phyloP scores from a whole-genome alignment of 1,139 yeast species.

The Debaryomyces nepalensis region DNA sequence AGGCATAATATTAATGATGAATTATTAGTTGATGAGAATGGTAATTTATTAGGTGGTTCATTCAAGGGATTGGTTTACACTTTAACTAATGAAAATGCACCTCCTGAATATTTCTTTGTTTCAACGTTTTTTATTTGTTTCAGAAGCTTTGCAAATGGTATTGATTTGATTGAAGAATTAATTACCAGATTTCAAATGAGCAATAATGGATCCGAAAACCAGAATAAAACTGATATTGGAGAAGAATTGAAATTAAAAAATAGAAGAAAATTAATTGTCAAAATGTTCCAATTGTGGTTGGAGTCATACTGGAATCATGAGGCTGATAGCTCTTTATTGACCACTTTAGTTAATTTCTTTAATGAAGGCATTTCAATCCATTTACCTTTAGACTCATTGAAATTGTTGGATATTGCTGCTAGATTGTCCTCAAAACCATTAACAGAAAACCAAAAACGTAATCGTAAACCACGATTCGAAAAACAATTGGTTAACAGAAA shows the following conservation, averaged over 20 bases:
- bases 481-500: slow-evolving; percentile 53
- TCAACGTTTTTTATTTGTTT: slow-evolving; percentile 84
- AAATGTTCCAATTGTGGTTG: slow-evolving; percentile 78
- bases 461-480: slow-evolving; percentile 19
- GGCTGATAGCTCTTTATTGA: slow-evolving; percentile 61
- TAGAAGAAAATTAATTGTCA: slow-evolving; percentile 69
- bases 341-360: slow-evolving; percentile 75
- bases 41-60: slow-evolving; percentile 75
- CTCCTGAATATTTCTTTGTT: slow-evolving; percentile 70
- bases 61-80: slow-evolving; percentile 73
- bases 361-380: slow-evolving; percentile 66
- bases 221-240: slow-evolving; percentile 42
- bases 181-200: slow-evolving; percentile 66
- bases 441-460: slow-evolving; percentile 29
- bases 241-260: slow-evolving; percentile 59
- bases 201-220: slow-evolving; percentile 29
- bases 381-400: slow-evolving; percentile 68
- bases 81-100: slow-evolving; percentile 71
- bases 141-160: slow-evolving; percentile 71
- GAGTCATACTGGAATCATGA: slow-evolving; percentile 84
- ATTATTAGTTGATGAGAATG: slow-evolving; percentile 51
- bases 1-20: slow-evolving; percentile 41
- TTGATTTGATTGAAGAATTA: slow-evolving; percentile 71
- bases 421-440: slow-evolving; percentile 48
- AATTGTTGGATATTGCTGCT: slow-evolving; percentile 64